Conservation (phyloP, 1,139 yeast genomes). For the Kodamaea ohmeri region DNA sequence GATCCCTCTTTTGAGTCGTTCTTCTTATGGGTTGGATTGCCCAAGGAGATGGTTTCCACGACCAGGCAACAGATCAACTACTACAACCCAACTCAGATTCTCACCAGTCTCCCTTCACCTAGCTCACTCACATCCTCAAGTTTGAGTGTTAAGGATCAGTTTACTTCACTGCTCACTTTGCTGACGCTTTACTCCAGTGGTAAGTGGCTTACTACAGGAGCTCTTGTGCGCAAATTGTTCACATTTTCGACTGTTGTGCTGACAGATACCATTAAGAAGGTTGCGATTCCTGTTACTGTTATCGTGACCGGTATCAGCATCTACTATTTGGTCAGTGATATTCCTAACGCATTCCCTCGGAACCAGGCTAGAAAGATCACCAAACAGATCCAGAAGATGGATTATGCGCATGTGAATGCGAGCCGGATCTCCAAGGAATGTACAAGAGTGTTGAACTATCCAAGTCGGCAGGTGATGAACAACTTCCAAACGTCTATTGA, state of each 20-base stretch:
- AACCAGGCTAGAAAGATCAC: slow-evolving; percentile 74
- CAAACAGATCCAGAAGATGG: slow-evolving; percentile 58
- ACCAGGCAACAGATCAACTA: slow-evolving; percentile 31
- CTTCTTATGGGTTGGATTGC: slow-evolving; percentile 42
- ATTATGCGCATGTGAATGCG: slow-evolving; percentile 77
- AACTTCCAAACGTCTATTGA: slow-evolving; percentile 73
- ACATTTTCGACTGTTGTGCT: slow-evolving; percentile 27
- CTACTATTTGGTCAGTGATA: slow-evolving; percentile 69
- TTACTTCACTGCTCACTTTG: slow-evolving; percentile 41
- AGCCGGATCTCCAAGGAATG: slow-evolving; percentile 79
- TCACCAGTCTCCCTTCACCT: slow-evolving; percentile 29
- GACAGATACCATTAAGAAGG: slow-evolving; percentile 31
- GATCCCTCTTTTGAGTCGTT: slow-evolving; percentile 71
- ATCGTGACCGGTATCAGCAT: slow-evolving; percentile 58
- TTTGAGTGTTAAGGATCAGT: slow-evolving; percentile 31
- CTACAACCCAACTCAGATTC: slow-evolving; percentile 36
- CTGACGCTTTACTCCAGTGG: slow-evolving; percentile 47
- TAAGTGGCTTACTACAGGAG: slow-evolving; percentile 44
- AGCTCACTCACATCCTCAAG: slow-evolving; percentile 20
- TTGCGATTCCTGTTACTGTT: slow-evolving; percentile 47
- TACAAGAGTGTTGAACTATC: slow-evolving; percentile 74
- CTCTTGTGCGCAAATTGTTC: slow-evolving; percentile 34
- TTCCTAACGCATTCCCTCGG: slow-evolving; percentile 86
- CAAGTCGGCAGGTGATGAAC: slow-evolving; percentile 78
- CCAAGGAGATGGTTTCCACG: slow-evolving; percentile 29